phyloP scores from a whole-genome alignment of 2,329 filamentous ascomycete genomes.

The Furcasterigmium sp. region DNA sequence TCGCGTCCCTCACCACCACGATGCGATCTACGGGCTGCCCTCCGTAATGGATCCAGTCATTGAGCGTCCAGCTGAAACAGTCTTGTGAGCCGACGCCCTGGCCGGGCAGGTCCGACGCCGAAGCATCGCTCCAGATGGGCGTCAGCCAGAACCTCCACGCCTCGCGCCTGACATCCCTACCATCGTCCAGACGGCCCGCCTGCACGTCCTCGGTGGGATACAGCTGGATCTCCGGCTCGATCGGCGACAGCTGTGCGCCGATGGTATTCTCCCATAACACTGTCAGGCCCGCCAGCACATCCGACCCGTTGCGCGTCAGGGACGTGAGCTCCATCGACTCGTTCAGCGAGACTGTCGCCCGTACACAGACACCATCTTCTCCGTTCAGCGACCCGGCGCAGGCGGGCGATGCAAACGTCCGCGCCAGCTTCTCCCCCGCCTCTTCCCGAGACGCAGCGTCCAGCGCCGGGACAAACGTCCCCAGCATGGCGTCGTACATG shows the following conservation, averaged over 20 bases:
- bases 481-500: conserved; percentile 21
- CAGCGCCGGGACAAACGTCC: conserved; percentile 18
- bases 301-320: conserved; percentile 14
- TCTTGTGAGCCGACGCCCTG: conserved; percentile 13
- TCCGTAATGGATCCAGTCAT: conserved; percentile 29
- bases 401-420: conserved; percentile 4
- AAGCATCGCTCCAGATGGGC: not conserved
- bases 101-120: conserved; percentile 21
- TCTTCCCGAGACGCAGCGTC: conserved; percentile 21
- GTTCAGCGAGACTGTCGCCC: conserved; percentile 16
- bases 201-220: conserved; percentile 18
- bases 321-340: conserved; percentile 18
- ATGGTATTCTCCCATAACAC: conserved; percentile 17
- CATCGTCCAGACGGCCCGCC: conserved; percentile 7
- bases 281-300: conserved; percentile 13
- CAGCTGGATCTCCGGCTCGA: conserved; percentile 14
- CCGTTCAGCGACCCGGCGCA: not conserved
- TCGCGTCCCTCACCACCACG: conserved; percentile 20
- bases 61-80: conserved; percentile 24
- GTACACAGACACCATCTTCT: conserved; percentile 4
- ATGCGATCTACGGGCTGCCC: conserved; percentile 25
- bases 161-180: conserved; percentile 8
- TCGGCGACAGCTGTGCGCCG: conserved; percentile 14
- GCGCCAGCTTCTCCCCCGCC: conserved; percentile 14
- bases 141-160: conserved; percentile 23